Percentiles rank a stretch among this genome's conserved stretches.
Conservation (phyloP, 106 monocot genomes). For the Allium fistulosum region DNA sequence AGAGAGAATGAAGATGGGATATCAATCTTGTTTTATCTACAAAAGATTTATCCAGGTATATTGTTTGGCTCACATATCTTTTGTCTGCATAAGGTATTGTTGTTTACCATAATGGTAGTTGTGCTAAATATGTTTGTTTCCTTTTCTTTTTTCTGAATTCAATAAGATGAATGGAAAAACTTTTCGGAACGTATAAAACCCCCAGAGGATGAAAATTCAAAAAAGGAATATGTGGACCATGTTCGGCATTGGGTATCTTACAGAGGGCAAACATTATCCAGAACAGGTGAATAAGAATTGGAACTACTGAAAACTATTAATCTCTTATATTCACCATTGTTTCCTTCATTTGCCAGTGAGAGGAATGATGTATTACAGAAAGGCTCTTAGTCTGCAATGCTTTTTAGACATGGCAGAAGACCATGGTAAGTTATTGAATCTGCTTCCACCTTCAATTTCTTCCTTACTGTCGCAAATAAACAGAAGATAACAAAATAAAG, state of each 20-base stretch:
- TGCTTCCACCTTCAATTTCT: background rate
- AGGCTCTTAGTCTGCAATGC: slow-evolving; percentile 67
- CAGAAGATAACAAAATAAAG: too few relatives aligned
- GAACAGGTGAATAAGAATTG: slow-evolving; percentile 52
- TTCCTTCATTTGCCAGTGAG: slow-evolving; percentile 46
- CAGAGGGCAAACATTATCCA: slow-evolving; percentile 81
- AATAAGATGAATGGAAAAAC: slow-evolving; percentile 91
- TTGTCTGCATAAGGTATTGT: background rate
- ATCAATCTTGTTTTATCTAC: slow-evolving; percentile 79
- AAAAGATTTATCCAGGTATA: slow-evolving; percentile 87
- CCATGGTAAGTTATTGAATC: slow-evolving; percentile 36
- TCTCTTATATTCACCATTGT: background rate
- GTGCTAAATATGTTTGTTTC: background rate
- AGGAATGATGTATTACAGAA: slow-evolving; percentile 97
- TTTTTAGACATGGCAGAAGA: slow-evolving; percentile 65
- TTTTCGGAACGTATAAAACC: slow-evolving; percentile 42
- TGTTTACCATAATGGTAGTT: background rate
- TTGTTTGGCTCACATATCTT: background rate
- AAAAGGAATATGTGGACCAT: slow-evolving; percentile 31
- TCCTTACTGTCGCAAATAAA: background rate
- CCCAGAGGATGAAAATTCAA: slow-evolving; percentile 24
- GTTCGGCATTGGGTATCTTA: slow-evolving; percentile 78
- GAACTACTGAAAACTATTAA: background rate
- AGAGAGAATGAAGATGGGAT: slow-evolving; percentile 91
- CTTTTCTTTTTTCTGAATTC: background rate